Base-by-base conservation (phyloP, 257 asterid species). In the Schizonepeta tenuifolia region DNA sequence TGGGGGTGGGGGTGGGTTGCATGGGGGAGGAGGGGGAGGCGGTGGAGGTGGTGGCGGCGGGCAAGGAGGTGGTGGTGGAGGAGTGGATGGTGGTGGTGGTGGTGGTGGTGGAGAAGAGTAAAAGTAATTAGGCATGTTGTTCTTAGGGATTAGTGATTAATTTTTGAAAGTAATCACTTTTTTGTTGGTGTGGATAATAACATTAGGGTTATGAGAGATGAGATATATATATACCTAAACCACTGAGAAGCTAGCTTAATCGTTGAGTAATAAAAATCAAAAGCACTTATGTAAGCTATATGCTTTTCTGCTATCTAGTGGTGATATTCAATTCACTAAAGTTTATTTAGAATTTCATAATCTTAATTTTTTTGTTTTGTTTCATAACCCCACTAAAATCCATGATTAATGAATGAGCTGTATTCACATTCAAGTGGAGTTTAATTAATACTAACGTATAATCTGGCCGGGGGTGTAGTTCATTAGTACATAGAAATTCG, bases 81-180 rank as follows among this genome's bases (percentile, higher is more conserved):
- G 74, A 2, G 70, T 65, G 0, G 79, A 62, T 0, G 72, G 60
- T 0, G 64, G 78, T 35, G 74, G 86, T 0, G 64, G 78, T 35
- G 74, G 86, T 17, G 78, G 86, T 3, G 86, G 86, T 5, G 87
- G 87, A n/a, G 87, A 83, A 35, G 26, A 1, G 76, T 83, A 80
- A 0, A 35, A 35, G 55, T 84, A 81, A 28, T 56, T 22, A 78
- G 85, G 80, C 88, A 83, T 80, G 24, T 54, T 65, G 24, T 0
- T 43, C 0, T 0, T 18, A 31, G 1, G 15, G 31, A 22, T 31
- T 43, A 28, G 76, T 61, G 78, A 66, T 67, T 46, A 81, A 69
- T 3, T 62, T 40, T 68, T 66, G 17, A 24, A 53, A 54, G 50
- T 59, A 69, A 68, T 75, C 76, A 74, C 76, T 78, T 78, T 70